Percentiles rank a stretch among this genome's conserved stretches.
Evolutionary conservation across 2,329 filamentous ascomycete species (phyloP).

Genomic region (Neophaeococcomyces mojaviensis): DNA sequence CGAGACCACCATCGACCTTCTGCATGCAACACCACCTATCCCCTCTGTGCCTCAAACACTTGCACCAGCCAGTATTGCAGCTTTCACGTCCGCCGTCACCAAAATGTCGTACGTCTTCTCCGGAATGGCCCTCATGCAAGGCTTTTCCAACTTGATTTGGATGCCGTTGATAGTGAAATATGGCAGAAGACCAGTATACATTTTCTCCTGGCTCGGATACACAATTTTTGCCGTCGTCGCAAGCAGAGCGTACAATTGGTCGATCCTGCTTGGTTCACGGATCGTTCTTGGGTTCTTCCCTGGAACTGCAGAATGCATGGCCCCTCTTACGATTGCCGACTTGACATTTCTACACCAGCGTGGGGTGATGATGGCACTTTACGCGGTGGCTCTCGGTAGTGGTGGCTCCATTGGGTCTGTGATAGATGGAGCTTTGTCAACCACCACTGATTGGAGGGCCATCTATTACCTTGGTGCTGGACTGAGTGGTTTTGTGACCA

Average conservation of each 20-base stretch:
- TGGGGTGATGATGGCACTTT: conserved; percentile 45
- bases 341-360: conserved; percentile 53
- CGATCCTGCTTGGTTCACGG: conserved; percentile 23
- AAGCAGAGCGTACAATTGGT: conserved; percentile 31
- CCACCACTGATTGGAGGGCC: conserved; percentile 28
- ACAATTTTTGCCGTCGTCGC: conserved; percentile 34
- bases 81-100: conserved; percentile 31
- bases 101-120: conserved; percentile 49
- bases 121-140: conserved; percentile 43
- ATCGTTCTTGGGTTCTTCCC: conserved; percentile 45
- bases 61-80: too few relatives aligned
- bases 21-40: conserved; percentile 19
- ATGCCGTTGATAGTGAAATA: conserved; percentile 34
- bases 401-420: conserved; percentile 27
- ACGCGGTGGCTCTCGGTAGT: conserved; percentile 23
- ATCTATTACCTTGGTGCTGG: conserved; percentile 41
- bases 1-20: conserved; percentile 40
- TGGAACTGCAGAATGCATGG: conserved; percentile 44
- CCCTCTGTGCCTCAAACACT: too few relatives aligned
- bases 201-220: conserved; percentile 34
- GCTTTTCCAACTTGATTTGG: conserved; percentile 38
- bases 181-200: conserved; percentile 30
- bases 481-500: conserved; percentile 42
- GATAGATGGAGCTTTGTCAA: conserved; percentile 29
- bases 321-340: conserved; percentile 47